Percentiles rank a stretch among this genome's conserved stretches.
Evolutionary conservation across 1,139 yeast species (phyloP).

Genomic region (Lodderomyces beijingensis): DNA sequence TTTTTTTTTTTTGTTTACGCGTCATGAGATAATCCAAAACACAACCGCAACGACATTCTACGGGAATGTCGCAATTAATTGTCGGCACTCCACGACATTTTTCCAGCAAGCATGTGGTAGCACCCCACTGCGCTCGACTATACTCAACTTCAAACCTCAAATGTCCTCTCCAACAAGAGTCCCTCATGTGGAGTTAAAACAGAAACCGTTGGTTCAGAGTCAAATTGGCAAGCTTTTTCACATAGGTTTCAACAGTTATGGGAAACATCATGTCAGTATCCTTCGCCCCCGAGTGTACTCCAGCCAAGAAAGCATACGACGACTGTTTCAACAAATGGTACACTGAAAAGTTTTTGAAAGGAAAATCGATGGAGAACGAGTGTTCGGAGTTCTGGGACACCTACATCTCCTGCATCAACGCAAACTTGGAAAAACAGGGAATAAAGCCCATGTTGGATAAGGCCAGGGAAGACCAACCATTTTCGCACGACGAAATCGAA

Average conservation of each 20-base stretch:
- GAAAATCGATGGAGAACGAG: slow-evolving; percentile 72
- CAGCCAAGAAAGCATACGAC: slow-evolving; percentile 78
- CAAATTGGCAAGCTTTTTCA: too few relatives aligned
- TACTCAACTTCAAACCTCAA: too few relatives aligned
- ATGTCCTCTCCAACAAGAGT: too few relatives aligned
- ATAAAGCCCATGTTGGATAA: slow-evolving; percentile 84
- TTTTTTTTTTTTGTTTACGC: too few relatives aligned
- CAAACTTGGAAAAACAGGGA: slow-evolving; percentile 66
- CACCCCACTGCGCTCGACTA: too few relatives aligned
- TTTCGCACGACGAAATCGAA: slow-evolving; percentile 37
- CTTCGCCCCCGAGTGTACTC: slow-evolving; percentile 96
- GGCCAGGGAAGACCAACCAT: slow-evolving; percentile 89
- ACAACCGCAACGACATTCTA: too few relatives aligned
- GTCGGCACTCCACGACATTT: too few relatives aligned
- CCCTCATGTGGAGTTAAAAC: too few relatives aligned
- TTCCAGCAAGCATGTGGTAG: too few relatives aligned
- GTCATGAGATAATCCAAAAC: too few relatives aligned
- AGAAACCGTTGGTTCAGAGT: too few relatives aligned
- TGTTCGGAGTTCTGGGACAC: slow-evolving; percentile 87
- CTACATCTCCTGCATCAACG: slow-evolving; percentile 81
- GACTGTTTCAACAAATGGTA: slow-evolving; percentile 95
- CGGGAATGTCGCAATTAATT: too few relatives aligned
- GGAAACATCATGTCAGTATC: slow-evolving; percentile 87
- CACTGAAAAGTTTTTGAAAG: slow-evolving; percentile 78
- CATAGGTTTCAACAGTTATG: slow-evolving; percentile 48